Base-by-base conservation (phyloP, 2,329 filamentous ascomycete genomes). In the Cordyceps fumosorosea region DNA sequence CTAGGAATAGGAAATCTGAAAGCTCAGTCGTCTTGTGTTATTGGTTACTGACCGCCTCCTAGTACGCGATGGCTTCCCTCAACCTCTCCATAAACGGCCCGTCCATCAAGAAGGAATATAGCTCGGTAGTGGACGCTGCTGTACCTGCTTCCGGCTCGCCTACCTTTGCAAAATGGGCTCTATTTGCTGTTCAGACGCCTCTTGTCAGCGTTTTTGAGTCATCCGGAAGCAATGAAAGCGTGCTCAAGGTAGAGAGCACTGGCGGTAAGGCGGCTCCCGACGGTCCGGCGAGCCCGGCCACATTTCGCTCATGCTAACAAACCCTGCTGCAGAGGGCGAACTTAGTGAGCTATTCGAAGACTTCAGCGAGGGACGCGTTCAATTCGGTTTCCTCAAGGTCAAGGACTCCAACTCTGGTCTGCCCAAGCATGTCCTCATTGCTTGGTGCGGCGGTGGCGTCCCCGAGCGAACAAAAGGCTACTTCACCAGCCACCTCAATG, bases 391-490 rank as follows among this genome's bases (percentile, higher is more conserved):
- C 71, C 88, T 95, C 70, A 97, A 96, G 78, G 89, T 99, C 78
- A 96, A 93, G 75, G 95, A 99, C 73, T 90, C 92, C 61, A 99
- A 99, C 75, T 91, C 89, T 3, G 80, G 79, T 24, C 84, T 99
- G 18, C 92, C 93, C 56, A 99, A 99, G 80, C 90, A 88, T 73
- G 91, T 96, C 64, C 83, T 99, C 67, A 91, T 99, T 73, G 93
- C 90, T 67, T 99, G 95, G 89, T 99, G 95, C 75, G 95, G 95
- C 67, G 93, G 96, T 72, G 95, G 95, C 69, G 95, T 99, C 18
- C 95, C 95, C n/a, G 95, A 99, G 78, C 84, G 93, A 70, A 98
- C 93, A 65, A 99, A 98, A 78, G 95, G 95, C 67, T 98, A 98
- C 78, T 99, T 99, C 74, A 96, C 91, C 67, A 97, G 92, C 77